Conservation (phyloP, 176 grass and related monocot species). For the Stipa capillata region DNA sequence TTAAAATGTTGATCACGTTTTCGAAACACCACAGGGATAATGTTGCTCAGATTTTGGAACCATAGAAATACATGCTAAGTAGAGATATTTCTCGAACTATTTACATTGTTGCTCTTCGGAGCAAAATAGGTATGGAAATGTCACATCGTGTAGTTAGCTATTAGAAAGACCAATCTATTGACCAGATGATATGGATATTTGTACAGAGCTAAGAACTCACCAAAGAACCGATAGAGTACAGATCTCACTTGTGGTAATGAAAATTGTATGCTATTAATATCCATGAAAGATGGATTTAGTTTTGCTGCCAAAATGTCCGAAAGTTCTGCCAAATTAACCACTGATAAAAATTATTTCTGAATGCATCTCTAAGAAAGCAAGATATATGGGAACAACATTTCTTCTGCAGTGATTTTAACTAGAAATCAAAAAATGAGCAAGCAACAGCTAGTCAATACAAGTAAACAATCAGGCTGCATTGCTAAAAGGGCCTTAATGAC, state of each 20-base stretch:
- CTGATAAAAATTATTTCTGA: not conserved
- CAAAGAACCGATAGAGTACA: not conserved
- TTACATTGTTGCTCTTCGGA: not conserved
- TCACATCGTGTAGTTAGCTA: not conserved
- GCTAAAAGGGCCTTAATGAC: no score
- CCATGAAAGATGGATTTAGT: not conserved
- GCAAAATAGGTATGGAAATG: no score
- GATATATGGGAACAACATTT: not conserved
- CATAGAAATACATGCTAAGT: not conserved
- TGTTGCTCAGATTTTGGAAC: not conserved
- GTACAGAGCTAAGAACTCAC: no score
- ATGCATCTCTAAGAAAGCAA: not conserved
- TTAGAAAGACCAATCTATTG: no score
- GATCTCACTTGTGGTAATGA: not conserved
- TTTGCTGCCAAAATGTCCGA: not conserved
- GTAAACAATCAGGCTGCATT: not conserved
- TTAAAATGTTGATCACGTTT: no score
- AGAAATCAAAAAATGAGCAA: not conserved
- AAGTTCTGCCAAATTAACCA: not conserved
- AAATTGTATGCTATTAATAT: not conserved
- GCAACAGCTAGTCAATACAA: not conserved
- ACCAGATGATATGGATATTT: no score
- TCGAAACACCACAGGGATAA: not conserved
- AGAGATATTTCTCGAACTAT: not conserved
- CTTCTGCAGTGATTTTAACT: slow-evolving; percentile 7